Percentiles rank a stretch among this genome's conserved stretches.
phyloP scores from a whole-genome alignment of 495 filamentous ascomycete species.

The Cercophora newfieldiana region DNA sequence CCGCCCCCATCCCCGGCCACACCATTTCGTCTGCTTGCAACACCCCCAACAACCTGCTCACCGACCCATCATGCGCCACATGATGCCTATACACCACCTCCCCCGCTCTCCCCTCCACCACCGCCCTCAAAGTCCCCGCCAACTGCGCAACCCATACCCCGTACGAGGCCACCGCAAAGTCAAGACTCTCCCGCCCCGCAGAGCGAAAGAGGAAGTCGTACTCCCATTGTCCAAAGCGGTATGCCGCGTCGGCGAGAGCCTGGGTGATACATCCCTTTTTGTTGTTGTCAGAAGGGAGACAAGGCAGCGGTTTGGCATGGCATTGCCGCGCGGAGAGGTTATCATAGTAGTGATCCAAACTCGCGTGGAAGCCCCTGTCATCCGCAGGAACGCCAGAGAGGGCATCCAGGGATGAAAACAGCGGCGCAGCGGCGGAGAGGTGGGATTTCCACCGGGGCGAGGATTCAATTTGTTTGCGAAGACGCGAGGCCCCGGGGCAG shows the following conservation, averaged over 20 bases:
- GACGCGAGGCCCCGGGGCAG: constrained; percentile 48
- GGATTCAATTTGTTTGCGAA: constrained; percentile 51
- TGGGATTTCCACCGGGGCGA: constrained; percentile 56
- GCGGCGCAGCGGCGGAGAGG: constrained; percentile 49
- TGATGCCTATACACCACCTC: constrained; percentile 61
- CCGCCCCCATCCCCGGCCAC: constrained; percentile 73
- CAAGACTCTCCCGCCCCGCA: constrained; percentile 50
- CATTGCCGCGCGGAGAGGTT: constrained; percentile 70
- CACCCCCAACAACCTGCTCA: constrained; percentile 61
- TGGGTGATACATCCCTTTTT: constrained; percentile 56
- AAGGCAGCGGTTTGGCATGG: constrained; percentile 63
- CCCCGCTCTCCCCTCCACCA: constrained; percentile 35
- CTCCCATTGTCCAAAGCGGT: constrained; percentile 68
- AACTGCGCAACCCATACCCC: constrained; percentile 68
- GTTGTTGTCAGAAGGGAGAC: constrained; percentile 41
- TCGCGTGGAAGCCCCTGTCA: constrained; percentile 59
- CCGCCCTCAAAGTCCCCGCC: constrained; percentile 55
- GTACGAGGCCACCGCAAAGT: constrained; percentile 51
- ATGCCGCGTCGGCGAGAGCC: constrained; percentile 57
- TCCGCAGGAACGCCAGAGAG: constrained; percentile 58
- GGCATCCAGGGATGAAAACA: constrained; percentile 56
- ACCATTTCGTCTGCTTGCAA: constrained; percentile 68
- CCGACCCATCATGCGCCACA: constrained; percentile 67
- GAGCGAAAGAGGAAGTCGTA: constrained; percentile 69
- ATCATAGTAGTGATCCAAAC: constrained; percentile 73